A percentile compares a stretch with the other conserved stretches of the same genome.
Evolutionary conservation across 2,329 filamentous ascomycete genomes (phyloP).

Genomic region (Nothomitra cinnamomea): DNA sequence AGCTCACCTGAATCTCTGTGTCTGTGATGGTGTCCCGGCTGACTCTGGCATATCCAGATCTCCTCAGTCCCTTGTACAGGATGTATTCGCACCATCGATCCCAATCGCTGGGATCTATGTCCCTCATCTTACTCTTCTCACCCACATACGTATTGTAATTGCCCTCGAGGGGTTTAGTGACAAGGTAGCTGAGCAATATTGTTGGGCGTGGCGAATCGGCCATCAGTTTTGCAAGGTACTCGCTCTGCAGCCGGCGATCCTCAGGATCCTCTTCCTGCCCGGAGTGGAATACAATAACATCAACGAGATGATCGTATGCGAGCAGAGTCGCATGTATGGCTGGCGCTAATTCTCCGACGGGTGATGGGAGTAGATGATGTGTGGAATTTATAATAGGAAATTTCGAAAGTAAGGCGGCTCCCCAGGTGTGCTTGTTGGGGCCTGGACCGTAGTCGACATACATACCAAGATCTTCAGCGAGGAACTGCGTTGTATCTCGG

Average conservation of each 20-base stretch:
- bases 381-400: slow-evolving; percentile 96
- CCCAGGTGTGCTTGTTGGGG: slow-evolving; percentile 98
- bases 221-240: slow-evolving; percentile 82
- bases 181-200: slow-evolving; percentile 79
- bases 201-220: slow-evolving; percentile 61
- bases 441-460: slow-evolving; percentile 95
- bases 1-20: slow-evolving; percentile 71
- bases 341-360: slow-evolving; percentile 85
- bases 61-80: slow-evolving; percentile 72
- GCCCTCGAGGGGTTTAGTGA: slow-evolving; percentile 74
- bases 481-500: slow-evolving; percentile 83
- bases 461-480: slow-evolving; percentile 95
- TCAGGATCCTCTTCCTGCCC: slow-evolving; percentile 94
- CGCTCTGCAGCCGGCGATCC: slow-evolving; percentile 69
- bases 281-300: slow-evolving; percentile 97
- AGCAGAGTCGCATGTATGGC: slow-evolving; percentile 95
- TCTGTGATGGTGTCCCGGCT: slow-evolving; percentile 86
- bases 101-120: slow-evolving; percentile 86
- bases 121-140: slow-evolving; percentile 74
- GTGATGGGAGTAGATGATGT: slow-evolving; percentile 84
- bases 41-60: slow-evolving; percentile 78
- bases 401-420: slow-evolving; percentile 78
- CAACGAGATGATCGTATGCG: slow-evolving; percentile 74
- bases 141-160: slow-evolving; percentile 97
- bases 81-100: slow-evolving; percentile 99